Conservation (phyloP, 306 rosid species). For the Fragaria nilgerrensis region DNA sequence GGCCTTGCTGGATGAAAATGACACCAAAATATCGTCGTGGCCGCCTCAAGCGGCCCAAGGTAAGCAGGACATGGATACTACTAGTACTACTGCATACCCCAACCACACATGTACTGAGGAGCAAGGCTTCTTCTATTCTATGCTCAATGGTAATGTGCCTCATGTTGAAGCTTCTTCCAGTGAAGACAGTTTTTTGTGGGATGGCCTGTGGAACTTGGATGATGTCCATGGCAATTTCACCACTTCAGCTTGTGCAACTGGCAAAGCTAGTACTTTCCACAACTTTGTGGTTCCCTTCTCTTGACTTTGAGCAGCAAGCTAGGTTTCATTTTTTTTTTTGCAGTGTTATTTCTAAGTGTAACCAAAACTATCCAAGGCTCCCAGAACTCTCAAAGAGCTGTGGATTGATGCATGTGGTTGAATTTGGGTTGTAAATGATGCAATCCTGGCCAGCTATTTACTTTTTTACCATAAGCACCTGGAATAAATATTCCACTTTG, state of each 20-base stretch:
- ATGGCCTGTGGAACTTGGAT: constrained; percentile 75
- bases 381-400: constrained; percentile 30
- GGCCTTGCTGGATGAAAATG: constrained; percentile 59
- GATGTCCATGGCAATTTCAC: constrained; percentile 52
- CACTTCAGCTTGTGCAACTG: constrained; percentile 41
- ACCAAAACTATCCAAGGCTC: neutral
- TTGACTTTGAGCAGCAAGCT: constrained; percentile 13
- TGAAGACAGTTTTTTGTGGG: constrained; percentile 55
- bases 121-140: constrained; percentile 40
- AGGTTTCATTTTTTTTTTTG: neutral
- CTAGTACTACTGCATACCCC: constrained; percentile 25
- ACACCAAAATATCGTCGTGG: constrained; percentile 24
- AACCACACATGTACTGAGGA: constrained; percentile 36
- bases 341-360: neutral
- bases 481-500: constrained; percentile 27
- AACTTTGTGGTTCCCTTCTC: constrained; percentile 67
- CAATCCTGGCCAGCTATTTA: constrained; percentile 22
- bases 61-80: constrained; percentile 39
- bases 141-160: constrained; percentile 38
- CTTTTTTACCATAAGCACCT: neutral
- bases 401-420: constrained; percentile 29
- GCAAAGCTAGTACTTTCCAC: constrained; percentile 38
- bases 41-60: constrained; percentile 25
- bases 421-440: constrained; percentile 29
- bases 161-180: constrained; percentile 31